These are phyloP conservation scores for Blastobotrys serpentis DNA, from an alignment of 1,139 yeast species.

Conservation along the genomic window DNA sequence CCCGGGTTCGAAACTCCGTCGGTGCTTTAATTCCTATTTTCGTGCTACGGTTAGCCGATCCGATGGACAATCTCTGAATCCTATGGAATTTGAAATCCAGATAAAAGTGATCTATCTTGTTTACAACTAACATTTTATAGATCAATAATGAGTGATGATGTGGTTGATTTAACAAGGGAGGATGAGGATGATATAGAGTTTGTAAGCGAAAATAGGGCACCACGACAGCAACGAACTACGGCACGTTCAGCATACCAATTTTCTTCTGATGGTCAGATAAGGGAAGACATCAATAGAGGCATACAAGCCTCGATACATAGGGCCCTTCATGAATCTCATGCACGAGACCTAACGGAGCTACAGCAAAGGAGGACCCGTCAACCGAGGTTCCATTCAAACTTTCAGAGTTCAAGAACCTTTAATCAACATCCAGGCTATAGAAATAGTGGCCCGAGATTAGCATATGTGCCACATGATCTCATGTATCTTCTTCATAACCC, in stretches of 20 bases:
- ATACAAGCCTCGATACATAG: neutral
- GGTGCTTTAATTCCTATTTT: no score
- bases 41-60: neutral
- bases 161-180: constrained; percentile 12
- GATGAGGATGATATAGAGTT: constrained; percentile 8
- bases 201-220: neutral
- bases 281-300: neutral
- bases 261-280: neutral
- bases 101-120: no score
- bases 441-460: neutral
- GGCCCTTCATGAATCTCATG: neutral
- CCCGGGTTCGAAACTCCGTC: no score
- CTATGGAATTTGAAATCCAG: no score
- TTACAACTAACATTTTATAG: no score
- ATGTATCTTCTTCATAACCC: neutral
- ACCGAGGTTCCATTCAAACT: neutral
- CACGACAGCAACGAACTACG: neutral
- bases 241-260: neutral
- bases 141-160: constrained; percentile 7
- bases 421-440: neutral
- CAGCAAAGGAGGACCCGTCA: neutral
- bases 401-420: neutral
- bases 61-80: no score
- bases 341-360: neutral
- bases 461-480: neutral